Conservation (phyloP, 805 yeast species). For the Candida koratica region DNA sequence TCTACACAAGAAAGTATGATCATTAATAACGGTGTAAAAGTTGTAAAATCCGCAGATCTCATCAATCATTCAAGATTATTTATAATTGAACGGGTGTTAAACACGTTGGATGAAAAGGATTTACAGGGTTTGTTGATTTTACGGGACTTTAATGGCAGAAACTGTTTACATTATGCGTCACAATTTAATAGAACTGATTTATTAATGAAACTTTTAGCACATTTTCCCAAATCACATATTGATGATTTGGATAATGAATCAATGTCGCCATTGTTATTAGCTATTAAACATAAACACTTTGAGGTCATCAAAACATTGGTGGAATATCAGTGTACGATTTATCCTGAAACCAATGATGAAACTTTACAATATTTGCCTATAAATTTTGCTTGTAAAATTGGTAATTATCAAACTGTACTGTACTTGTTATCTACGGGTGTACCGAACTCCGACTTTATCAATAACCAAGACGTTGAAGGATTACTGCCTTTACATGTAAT, state of each 20-base stretch:
- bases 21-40: constrained; percentile 42
- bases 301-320: constrained; percentile 33
- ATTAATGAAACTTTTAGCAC: constrained; percentile 38
- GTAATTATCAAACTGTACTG: constrained; percentile 67
- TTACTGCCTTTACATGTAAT: constrained; percentile 82
- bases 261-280: constrained; percentile 75
- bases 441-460: constrained; percentile 24
- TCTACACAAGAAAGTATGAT: constrained; percentile 31
- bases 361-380: constrained; percentile 70
- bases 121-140: constrained; percentile 23
- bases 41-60: constrained; percentile 31
- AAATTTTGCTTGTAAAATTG: constrained; percentile 84
- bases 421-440: constrained; percentile 42
- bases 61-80: constrained; percentile 36
- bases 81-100: constrained; percentile 32
- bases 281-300: constrained; percentile 66
- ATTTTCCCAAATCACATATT: constrained; percentile 33
- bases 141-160: constrained; percentile 68
- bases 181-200: constrained; percentile 47
- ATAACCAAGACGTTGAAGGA: constrained; percentile 81
- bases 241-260: constrained; percentile 67
- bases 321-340: constrained; percentile 32
- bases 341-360: constrained; percentile 44
- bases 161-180: constrained; percentile 85
- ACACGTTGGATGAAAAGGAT: constrained; percentile 17